Conservation (phyloP, 106 monocot species). For the Dactylorhiza incarnata region DNA sequence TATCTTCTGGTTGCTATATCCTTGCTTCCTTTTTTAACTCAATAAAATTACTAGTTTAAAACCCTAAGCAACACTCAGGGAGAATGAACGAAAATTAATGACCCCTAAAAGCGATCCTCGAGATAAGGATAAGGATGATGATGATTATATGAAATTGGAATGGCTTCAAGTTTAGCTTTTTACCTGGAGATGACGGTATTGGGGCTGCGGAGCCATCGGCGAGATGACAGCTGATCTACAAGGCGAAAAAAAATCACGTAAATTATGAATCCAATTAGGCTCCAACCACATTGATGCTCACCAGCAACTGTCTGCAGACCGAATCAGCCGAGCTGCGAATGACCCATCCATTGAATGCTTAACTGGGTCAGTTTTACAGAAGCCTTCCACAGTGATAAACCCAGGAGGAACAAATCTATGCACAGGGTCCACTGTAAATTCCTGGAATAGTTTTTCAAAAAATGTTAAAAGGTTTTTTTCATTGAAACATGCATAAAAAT, state of each 20-base stretch:
- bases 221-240: not conserved
- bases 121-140: not conserved
- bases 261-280: not conserved
- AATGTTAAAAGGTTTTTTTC: not conserved
- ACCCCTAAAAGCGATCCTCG: too few relatives aligned
- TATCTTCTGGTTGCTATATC: too few relatives aligned
- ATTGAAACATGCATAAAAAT: not conserved
- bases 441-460: conserved; percentile 33
- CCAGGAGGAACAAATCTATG: conserved; percentile 52
- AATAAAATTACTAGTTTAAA: too few relatives aligned
- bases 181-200: not conserved
- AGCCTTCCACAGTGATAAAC: conserved; percentile 57
- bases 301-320: conserved; percentile 8
- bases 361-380: conserved; percentile 69
- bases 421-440: conserved; percentile 66
- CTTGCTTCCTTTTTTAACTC: too few relatives aligned
- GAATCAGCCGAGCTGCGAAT: conserved; percentile 85
- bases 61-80: too few relatives aligned
- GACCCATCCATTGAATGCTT: conserved; percentile 86
- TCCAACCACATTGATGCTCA: not conserved
- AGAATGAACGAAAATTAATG: too few relatives aligned
- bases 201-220: not conserved
- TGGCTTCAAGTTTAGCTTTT: not conserved
- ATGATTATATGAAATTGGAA: not conserved
- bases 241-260: not conserved